Percentiles rank a stretch among this genome's conserved stretches.
Evolutionary conservation across 805 yeast species (phyloP).

Genomic region (Dipodascus albidus): DNA sequence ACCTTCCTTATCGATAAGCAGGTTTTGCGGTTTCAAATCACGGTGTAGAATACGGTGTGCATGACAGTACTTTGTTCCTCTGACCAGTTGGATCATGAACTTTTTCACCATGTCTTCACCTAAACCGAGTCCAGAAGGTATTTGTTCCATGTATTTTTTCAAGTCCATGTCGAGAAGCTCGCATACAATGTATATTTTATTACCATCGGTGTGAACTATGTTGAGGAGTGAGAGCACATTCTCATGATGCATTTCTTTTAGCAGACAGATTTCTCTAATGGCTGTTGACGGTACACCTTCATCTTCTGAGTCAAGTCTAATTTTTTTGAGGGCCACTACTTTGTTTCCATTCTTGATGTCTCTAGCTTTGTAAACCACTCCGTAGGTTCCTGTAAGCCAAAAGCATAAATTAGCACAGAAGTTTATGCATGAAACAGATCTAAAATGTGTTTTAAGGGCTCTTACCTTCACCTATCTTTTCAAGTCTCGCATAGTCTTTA

Average conservation of each 20-base stretch:
- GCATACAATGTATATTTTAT: constrained; percentile 84
- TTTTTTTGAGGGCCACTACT: constrained; percentile 92
- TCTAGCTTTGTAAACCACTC: constrained; percentile 93
- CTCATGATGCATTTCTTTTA: constrained; percentile 89
- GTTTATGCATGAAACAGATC: too few species aligned
- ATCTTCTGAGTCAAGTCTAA: constrained; percentile 89
- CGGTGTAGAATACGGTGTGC: constrained; percentile 90
- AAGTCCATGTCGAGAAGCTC: constrained; percentile 91
- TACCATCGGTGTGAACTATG: constrained; percentile 89
- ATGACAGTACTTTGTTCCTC: constrained; percentile 89
- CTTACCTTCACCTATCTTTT: constrained; percentile 91
- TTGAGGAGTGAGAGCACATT: constrained; percentile 86
- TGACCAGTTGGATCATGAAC: constrained; percentile 83
- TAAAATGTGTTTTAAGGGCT: constrained; percentile 7
- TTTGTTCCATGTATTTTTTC: constrained; percentile 93
- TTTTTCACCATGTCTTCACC: constrained; percentile 86
- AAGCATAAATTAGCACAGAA: neutral
- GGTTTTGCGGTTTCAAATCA: constrained; percentile 92
- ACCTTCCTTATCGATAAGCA: constrained; percentile 90
- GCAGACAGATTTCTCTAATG: constrained; percentile 85
- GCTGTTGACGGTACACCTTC: constrained; percentile 99
- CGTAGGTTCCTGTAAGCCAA: constrained; percentile 60
- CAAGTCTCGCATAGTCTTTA: constrained; percentile 85
- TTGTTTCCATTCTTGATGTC: constrained; percentile 83
- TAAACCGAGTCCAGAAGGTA: constrained; percentile 81